A percentile compares a stretch with the other conserved stretches of the same genome.
phyloP scores from a whole-genome alignment of 2,329 filamentous ascomycete species.

The Samsoniella hepiali region DNA sequence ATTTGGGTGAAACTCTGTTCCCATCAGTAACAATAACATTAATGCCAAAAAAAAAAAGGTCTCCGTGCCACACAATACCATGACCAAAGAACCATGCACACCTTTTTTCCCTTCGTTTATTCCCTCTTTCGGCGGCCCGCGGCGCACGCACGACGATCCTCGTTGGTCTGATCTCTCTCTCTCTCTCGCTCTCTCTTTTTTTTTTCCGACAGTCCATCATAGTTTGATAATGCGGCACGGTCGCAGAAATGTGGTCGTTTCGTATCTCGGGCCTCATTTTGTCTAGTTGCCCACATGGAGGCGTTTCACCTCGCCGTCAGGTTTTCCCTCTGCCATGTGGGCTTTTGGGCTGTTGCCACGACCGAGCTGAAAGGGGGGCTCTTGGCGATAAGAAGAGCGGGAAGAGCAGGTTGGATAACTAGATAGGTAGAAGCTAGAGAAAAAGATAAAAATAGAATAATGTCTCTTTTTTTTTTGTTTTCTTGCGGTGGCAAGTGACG shows the following conservation, averaged over 20 bases:
- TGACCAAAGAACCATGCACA: not conserved
- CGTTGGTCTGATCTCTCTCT: constrained; percentile 3
- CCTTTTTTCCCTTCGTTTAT: not conserved
- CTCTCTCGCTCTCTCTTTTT: too few relatives aligned
- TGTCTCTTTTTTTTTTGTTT: not conserved
- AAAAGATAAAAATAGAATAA: not conserved
- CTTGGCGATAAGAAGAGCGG: not conserved
- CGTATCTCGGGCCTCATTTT: not conserved
- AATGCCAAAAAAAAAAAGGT: not conserved
- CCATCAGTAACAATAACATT: constrained; percentile 7
- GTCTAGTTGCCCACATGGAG: constrained; percentile 3
- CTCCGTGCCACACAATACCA: too few relatives aligned
- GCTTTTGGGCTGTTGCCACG: not conserved
- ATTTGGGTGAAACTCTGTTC: constrained; percentile 6
- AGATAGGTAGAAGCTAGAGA: not conserved
- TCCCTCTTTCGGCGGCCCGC: not conserved
- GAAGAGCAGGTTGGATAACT: not conserved
- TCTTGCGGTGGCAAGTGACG: too few relatives aligned
- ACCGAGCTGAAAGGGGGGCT: not conserved
- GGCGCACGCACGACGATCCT: too few relatives aligned
- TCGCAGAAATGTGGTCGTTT: constrained; percentile 7
- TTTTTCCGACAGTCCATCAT: not conserved
- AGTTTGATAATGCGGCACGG: too few relatives aligned
- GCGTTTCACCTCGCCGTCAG: constrained; percentile 17
- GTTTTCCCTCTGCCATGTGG: not conserved